Conservation (phyloP, 1,284 basidiomycete genomes). For the Ceratobasidium sp. region DNA sequence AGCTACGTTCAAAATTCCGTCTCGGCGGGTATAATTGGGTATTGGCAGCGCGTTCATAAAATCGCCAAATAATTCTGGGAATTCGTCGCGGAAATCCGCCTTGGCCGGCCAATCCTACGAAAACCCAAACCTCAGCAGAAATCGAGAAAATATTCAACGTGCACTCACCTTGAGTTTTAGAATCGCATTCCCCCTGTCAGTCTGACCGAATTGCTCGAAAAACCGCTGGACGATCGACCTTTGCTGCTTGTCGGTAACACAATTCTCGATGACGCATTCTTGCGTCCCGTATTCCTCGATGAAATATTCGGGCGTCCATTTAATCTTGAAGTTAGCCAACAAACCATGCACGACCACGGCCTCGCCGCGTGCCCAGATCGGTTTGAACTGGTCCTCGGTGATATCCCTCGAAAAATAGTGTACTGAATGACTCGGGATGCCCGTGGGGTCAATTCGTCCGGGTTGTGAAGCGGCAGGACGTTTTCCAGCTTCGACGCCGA, state of each 20-base stretch:
- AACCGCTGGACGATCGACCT: constrained; percentile 80
- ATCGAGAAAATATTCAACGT: constrained; percentile 20
- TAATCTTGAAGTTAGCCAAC: constrained; percentile 70
- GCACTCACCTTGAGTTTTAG: constrained; percentile 84
- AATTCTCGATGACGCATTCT: constrained; percentile 82
- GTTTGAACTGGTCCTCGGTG: constrained; percentile 73
- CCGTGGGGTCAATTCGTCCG: constrained; percentile 60
- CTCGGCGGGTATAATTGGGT: constrained; percentile 88
- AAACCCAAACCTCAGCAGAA: neutral
- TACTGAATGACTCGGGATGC: constrained; percentile 54
- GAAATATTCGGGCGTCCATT: constrained; percentile 89
- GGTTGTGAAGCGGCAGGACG: constrained; percentile 62
- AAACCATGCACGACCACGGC: constrained; percentile 83
- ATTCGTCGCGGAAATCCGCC: constrained; percentile 84
- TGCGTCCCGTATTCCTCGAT: constrained; percentile 76
- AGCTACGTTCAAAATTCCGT: constrained; percentile 90
- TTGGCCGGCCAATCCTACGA: constrained; percentile 91
- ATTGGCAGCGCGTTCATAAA: constrained; percentile 88
- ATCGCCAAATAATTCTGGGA: constrained; percentile 91
- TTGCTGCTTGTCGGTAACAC: constrained; percentile 77
- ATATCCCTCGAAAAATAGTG: constrained; percentile 68
- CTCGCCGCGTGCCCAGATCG: constrained; percentile 78
- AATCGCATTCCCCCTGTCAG: constrained; percentile 67
- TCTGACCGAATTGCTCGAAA: constrained; percentile 83
- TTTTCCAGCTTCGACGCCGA: constrained; percentile 15